Base-by-base conservation (phyloP, 1,284 basidiomycete species). In the Microbotryum violaceum region DNA sequence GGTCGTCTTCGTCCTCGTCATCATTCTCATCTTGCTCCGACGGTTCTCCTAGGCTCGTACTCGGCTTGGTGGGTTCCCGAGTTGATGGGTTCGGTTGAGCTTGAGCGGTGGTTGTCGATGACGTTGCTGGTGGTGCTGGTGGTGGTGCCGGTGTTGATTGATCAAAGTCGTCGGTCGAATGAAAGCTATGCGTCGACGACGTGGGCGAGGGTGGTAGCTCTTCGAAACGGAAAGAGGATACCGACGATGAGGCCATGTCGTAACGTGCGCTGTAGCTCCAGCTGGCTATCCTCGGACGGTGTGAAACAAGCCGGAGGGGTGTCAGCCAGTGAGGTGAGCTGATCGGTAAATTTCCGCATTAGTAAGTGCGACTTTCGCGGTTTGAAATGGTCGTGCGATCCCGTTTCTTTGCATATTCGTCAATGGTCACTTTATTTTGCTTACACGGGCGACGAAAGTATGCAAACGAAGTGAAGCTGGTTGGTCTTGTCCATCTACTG, bases 161-260 rank as follows among this genome's bases (percentile, higher is more conserved):
- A 18, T 42, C 37, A 42, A 42, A 42, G 37, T 45, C 53, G 53
- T 46, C 44, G 53, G 42, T 23, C 25, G 44, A 45, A 45, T 54
- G 25, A 42, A 54, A 45, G 8, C 44, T 46, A 23, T 23, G 25
- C 16, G 42, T 47, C 20, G 53, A 54, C 9, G 44, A 46, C 21
- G 53, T 27, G n/a, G 53, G 53, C 23, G 53, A 54, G 18, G 53
- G n/a, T 18, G 53, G 53, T 6, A 54, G 23, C 25, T 54, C 53
- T 14, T 54, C 53, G 8, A 54, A 54, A 16, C 53, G 42, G 12
- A 27, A 45, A 7, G 53, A 54, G 53, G 3, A 49, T 23, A 16
- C 4, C 5, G 21, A 27, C 10, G 21, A 18, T 12, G 27, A 27
- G 27, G 16, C 48, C 27, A 23, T 49, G 21, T 49, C 27, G 21